Evolutionary conservation across 1,284 basidiomycete genomes (phyloP).

Genomic region (Trichosporon faecale): DNA sequence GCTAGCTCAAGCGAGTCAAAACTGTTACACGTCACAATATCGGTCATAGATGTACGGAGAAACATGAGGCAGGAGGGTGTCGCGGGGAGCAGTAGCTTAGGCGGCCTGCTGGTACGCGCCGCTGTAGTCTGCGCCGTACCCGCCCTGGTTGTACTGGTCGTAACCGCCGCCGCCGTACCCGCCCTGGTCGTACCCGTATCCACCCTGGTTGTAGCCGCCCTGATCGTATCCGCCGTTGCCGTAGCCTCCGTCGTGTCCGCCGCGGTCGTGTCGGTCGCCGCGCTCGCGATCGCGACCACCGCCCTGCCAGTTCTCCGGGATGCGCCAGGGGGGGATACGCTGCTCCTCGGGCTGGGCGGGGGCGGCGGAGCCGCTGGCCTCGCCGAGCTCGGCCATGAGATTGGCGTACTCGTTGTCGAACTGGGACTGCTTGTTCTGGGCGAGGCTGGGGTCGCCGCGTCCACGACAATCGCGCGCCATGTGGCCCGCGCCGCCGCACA

Average conservation of each 20-base stretch:
- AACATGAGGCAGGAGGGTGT: neutral
- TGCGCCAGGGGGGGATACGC: conserved; percentile 55
- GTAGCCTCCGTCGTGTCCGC: conserved; percentile 20
- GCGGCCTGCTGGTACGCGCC: conserved; percentile 17
- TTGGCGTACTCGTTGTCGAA: conserved; percentile 98
- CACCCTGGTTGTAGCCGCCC: conserved; percentile 23
- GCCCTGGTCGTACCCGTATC: conserved; percentile 23
- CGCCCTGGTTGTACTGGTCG: conserved; percentile 16
- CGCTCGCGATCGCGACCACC: conserved; percentile 29
- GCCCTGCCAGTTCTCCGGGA: conserved; percentile 55
- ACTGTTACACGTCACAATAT: conserved; percentile 9
- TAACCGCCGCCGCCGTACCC: conserved; percentile 23
- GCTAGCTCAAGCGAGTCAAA: neutral
- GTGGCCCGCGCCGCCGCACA: conserved; percentile 89
- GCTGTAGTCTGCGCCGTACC: conserved; percentile 14
- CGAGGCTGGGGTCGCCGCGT: conserved; percentile 54
- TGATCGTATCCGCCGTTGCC: conserved; percentile 27
- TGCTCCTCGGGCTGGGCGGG: conserved; percentile 33
- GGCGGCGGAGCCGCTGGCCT: conserved; percentile 57
- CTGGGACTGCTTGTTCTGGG: conserved; percentile 50
- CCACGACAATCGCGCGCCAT: conserved; percentile 91
- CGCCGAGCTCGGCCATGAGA: conserved; percentile 96
- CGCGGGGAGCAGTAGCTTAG: neutral
- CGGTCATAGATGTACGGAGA: neutral
- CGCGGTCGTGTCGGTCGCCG: conserved; percentile 21